Evolutionary conservation across 164 flowering plant species (phyloP).

Genomic region (Warburgia ugandensis): DNA sequence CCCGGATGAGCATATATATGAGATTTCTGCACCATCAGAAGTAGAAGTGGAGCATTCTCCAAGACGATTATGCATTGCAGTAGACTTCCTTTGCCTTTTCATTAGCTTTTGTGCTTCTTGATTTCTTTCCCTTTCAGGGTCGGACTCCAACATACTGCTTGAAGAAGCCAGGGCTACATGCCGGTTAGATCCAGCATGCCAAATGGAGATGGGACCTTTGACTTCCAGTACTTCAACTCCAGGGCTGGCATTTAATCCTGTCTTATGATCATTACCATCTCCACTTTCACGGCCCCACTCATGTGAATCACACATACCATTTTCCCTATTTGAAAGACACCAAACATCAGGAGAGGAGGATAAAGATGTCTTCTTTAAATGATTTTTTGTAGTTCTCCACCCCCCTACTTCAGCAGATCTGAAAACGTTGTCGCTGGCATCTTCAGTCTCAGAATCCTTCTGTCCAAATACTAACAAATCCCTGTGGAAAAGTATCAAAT

Average conservation of each 20-base stretch:
- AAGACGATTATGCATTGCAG: slow-evolving; percentile 15
- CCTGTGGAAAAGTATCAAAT: slow-evolving; percentile 19
- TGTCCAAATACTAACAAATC: slow-evolving; percentile 16
- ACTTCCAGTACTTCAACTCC: slow-evolving; percentile 12
- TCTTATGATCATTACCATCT: slow-evolving; percentile 9
- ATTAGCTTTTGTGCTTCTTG: slow-evolving; percentile 9
- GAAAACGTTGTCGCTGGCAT: no score
- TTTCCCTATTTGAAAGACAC: no score
- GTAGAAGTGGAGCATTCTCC: slow-evolving; percentile 36
- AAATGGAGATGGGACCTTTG: slow-evolving; percentile 6
- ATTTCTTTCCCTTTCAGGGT: slow-evolving; percentile 11
- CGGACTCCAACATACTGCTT: slow-evolving; percentile 8
- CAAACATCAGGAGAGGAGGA: slow-evolving; percentile 14
- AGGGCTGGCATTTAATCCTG: slow-evolving; percentile 2
- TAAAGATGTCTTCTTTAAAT: slow-evolving; percentile 17
- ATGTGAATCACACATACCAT: slow-evolving; percentile 6
- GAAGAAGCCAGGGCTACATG: slow-evolving; percentile 16
- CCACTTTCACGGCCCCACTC: slow-evolving; percentile 8
- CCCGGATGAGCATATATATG: slow-evolving; percentile 30
- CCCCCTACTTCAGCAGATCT: slow-evolving; percentile 33
- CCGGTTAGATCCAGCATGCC: slow-evolving; percentile 5
- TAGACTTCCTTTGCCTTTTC: slow-evolving; percentile 45
- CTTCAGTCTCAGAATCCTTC: no score
- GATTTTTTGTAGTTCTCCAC: slow-evolving; percentile 52
- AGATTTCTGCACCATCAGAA: slow-evolving; percentile 34